Base-by-base conservation (phyloP, 1,139 yeast species). In the Kodamaea fungicola region DNA sequence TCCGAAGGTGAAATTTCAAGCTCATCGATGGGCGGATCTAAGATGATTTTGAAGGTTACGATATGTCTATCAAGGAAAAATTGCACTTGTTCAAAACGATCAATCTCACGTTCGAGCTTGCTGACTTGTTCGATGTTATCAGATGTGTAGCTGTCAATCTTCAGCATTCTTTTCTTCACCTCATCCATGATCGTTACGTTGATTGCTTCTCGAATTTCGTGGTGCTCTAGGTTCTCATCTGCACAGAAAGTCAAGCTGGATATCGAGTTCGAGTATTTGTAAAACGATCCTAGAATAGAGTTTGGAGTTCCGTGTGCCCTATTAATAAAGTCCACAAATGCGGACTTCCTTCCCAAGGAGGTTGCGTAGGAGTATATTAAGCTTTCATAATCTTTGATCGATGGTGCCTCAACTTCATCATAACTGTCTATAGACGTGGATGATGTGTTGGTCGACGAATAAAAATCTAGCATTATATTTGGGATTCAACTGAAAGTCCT, bases 341-440 rank as follows among this genome's bases (percentile, higher is more conserved):
- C 34, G 9, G 22, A 13, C 26, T 33, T 33, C 12, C 32, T 33
- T 2, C 40, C 40, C 9, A 37, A 30, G 7, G 27, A 33, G 7
- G 21, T 25, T n/a, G 40, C 32, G 12, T 37, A 37, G 8, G 33
- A 34, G 22, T 31, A 37, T 2, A 37, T 21, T 13, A 37, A 24
- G 10, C 32, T 32, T 28, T 37, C 40, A 13, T 37, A 37, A 23
- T 33, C 36, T 22, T 35, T 28, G 10, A 28, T 26, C n/a, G 19
- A 23, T 10, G 27, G 13, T 21, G 6, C 10, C 22, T 31, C 25
- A 13, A 22, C 21, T 32, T 34, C 23, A 25, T 22, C 34, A 12
- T 37, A 34, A 26, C 40, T 37, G 12, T 33, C 34, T 8, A 37
- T 33, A 13, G 40, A 33, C 8, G 40, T 33, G 16, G 31, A 30